These are phyloP conservation scores for Plantago lanceolata DNA, from an alignment of 305 asterid species.

Conservation along the genomic window DNA sequence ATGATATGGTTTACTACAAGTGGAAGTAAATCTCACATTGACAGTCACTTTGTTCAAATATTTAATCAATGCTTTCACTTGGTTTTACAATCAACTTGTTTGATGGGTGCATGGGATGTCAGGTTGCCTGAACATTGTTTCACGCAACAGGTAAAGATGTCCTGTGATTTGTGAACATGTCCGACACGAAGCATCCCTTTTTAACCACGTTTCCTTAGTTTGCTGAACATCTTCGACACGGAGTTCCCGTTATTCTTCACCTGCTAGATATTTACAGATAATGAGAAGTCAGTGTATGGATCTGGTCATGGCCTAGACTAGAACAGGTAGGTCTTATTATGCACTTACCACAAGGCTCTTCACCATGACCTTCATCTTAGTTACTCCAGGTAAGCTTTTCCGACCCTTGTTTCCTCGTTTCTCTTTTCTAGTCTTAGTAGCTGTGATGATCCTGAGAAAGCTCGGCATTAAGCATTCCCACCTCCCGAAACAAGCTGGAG, in stretches of 20 bases:
- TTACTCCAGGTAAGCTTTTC: slow-evolving; percentile 21
- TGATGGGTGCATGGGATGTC: too few relatives aligned
- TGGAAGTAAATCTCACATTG: neutral
- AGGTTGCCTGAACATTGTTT: too few relatives aligned
- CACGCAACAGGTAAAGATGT: too few relatives aligned
- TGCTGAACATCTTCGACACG: slow-evolving; percentile 22
- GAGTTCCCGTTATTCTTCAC: slow-evolving; percentile 23
- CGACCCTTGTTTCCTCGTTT: slow-evolving; percentile 28
- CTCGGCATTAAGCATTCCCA: slow-evolving; percentile 35
- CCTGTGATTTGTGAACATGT: too few relatives aligned
- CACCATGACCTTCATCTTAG: slow-evolving; percentile 30
- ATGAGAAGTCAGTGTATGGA: neutral
- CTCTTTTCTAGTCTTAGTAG: slow-evolving; percentile 8
- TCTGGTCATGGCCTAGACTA: neutral
- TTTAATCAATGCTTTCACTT: neutral
- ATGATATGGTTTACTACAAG: neutral
- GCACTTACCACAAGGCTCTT: slow-evolving; percentile 34
- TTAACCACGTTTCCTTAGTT: slow-evolving; percentile 23
- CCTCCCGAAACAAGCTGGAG: slow-evolving; percentile 40
- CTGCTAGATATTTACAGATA: slow-evolving; percentile 20
- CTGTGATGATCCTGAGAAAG: slow-evolving; percentile 26
- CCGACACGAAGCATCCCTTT: too few relatives aligned
- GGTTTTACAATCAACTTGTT: too few relatives aligned
- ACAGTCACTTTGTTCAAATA: neutral
- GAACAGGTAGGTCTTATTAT: neutral